Evolutionary conservation across 177 flowering plant species (phyloP), one percentile per base, ranked within the genome.

Genomic region (Telopea speciosissima): DNA sequence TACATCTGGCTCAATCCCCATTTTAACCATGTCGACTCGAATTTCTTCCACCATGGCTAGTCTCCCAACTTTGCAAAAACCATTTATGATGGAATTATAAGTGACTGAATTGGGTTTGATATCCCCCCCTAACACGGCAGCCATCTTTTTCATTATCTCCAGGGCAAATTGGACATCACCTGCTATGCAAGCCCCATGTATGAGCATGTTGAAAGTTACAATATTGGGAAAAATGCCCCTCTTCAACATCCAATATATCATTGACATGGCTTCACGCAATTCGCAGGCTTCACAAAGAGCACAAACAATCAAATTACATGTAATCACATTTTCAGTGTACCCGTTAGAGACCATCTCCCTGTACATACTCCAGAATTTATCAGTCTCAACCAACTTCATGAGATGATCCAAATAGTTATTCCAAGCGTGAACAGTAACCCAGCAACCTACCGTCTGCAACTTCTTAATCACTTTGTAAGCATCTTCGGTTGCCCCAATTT

Each of bases 351-450:
- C 60, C 82, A 82, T 74, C 73, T 82, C 82, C 72, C 69, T 78
- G 25, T 82, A 78, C 67, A 75, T 52, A 67, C 54, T 73, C 87
- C 85, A 84, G 73, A 86, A 86, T 58, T 70, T 70, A 61, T 24
- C 72, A 67, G 26, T 65, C 23, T 81, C 79, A 66, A 75, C 74
- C 68, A 74, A 59, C 79, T 82, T 82, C 77, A 86, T 40, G 4
- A 86, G 76, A 75, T 80, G 85, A 72, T 74, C 78, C 70, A 84
- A 67, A 65, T 74, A 81, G 63, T 84, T 84, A 72, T 84, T 86
- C 89, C 83, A 82, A 33, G 85, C 86, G 73, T 85, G 85, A 81
- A 82, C 63, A 1, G 86, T 61, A 3, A 86, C 79, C 40, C 63
- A 36, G 71, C 10, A 36, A 28, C 81, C 82, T n/a, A 67, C 45